A percentile compares a stretch with the other conserved stretches of the same genome.
These are phyloP conservation scores for Phallus indusiatus DNA, from an alignment of 768 basidiomycete genomes.

Conservation along the genomic window DNA sequence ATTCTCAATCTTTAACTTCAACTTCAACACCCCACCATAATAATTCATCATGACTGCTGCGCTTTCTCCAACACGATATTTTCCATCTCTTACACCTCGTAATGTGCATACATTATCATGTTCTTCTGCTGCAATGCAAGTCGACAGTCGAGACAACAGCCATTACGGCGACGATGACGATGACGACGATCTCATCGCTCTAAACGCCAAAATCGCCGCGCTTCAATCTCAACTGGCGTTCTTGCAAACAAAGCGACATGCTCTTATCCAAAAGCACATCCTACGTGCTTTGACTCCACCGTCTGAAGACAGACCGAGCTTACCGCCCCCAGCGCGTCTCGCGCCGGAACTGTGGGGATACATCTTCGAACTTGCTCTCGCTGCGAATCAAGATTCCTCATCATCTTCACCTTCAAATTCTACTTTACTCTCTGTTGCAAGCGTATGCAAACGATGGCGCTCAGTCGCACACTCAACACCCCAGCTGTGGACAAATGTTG, in stretches of 20 bases:
- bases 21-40: background rate
- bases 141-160: too few species aligned
- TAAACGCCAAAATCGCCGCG: background rate
- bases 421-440: background rate
- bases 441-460: conserved; percentile 7
- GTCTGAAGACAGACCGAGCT: background rate
- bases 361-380: background rate
- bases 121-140: background rate
- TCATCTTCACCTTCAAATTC: background rate
- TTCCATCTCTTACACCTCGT: background rate
- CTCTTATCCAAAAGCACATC: background rate
- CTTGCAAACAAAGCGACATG: background rate
- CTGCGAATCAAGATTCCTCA: background rate
- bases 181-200: background rate
- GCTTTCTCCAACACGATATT: background rate
- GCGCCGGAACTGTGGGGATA: conserved; percentile 3
- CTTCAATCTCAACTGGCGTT: background rate
- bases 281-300: background rate
- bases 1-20: background rate
- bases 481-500: conserved; percentile 4
- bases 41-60: background rate
- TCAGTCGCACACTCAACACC: background rate
- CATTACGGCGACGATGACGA: background rate
- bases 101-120: background rate
- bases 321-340: background rate